Evolutionary conservation across 2,329 filamentous ascomycete species (phyloP).

Genomic region (Epichloe hybrida): DNA sequence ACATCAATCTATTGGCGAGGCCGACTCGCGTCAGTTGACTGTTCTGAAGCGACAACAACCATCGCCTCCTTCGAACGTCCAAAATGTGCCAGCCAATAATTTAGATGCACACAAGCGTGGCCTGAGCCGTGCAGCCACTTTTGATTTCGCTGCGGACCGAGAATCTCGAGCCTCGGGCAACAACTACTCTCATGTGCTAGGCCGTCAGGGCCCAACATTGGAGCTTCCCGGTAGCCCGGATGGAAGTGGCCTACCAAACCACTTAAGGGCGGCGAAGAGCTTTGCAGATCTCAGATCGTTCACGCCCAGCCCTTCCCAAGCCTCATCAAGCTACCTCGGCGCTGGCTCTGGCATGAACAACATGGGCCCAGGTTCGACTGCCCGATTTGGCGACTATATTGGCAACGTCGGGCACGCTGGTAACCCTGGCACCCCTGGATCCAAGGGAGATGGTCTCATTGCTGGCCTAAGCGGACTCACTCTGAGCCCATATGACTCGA

Average conservation of each 20-base stretch:
- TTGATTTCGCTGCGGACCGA: constrained; percentile 79
- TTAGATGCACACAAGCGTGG: constrained; percentile 69
- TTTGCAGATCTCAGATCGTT: constrained; percentile 92
- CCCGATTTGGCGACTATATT: constrained; percentile 34
- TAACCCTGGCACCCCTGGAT: constrained; percentile 24
- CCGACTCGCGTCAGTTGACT: constrained; percentile 79
- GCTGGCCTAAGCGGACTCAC: constrained; percentile 36
- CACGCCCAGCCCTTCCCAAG: constrained; percentile 82
- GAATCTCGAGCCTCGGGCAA: constrained; percentile 51
- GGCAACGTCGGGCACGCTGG: constrained; percentile 22
- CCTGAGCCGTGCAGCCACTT: constrained; percentile 88
- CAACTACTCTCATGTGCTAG: constrained; percentile 58
- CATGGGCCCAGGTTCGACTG: constrained; percentile 27
- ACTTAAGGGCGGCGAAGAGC: constrained; percentile 86
- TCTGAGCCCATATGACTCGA: constrained; percentile 37
- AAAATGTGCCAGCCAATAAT: constrained; percentile 47
- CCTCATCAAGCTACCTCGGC: constrained; percentile 60
- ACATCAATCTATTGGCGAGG: constrained; percentile 79
- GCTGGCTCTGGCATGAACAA: constrained; percentile 37
- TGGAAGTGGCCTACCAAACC: constrained; percentile 50
- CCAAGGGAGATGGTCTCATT: constrained; percentile 29
- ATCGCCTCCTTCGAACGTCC: constrained; percentile 39
- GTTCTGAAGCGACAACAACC: constrained; percentile 58
- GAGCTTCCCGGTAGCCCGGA: constrained; percentile 74
- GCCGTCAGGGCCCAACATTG: constrained; percentile 72